Evolutionary conservation across 1,284 basidiomycete genomes (phyloP).

Genomic region (Pulveroboletus sp.): DNA sequence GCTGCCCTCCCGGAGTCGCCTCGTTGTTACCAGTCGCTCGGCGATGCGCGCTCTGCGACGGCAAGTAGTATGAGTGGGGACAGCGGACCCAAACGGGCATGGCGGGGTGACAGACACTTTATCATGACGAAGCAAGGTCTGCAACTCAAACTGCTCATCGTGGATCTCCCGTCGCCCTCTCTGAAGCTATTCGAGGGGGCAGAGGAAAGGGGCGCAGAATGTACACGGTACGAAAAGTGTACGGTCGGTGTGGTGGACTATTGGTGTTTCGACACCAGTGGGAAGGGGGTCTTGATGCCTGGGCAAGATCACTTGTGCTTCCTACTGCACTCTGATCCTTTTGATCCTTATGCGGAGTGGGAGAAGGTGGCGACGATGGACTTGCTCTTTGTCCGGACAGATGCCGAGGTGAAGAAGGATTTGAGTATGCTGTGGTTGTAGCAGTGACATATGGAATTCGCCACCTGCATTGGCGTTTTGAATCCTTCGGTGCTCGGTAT

Average conservation of each 20-base stretch:
- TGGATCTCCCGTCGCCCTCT: conserved; percentile 25
- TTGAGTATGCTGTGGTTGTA: conserved; percentile 31
- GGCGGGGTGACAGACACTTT: conserved; percentile 34
- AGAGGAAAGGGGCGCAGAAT: conserved; percentile 13
- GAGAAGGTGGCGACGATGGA: conserved; percentile 32
- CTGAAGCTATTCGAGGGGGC: conserved; percentile 23
- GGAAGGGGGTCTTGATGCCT: conserved; percentile 25
- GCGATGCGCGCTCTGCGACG: background rate
- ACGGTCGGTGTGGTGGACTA: conserved; percentile 35
- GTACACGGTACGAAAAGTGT: conserved; percentile 22
- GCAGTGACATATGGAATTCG: background rate
- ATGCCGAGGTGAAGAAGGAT: conserved; percentile 20
- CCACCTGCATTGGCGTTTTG: background rate
- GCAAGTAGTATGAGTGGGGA: background rate
- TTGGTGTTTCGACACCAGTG: conserved; percentile 36
- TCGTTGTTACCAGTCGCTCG: conserved; percentile 28
- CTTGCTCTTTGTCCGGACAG: conserved; percentile 28
- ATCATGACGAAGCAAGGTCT: conserved; percentile 37
- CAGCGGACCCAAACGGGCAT: conserved; percentile 5
- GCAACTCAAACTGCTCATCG: conserved; percentile 30
- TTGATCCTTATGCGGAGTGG: conserved; percentile 33
- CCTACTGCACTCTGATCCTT: conserved; percentile 32
- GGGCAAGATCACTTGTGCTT: conserved; percentile 34
- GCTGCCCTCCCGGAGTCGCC: conserved; percentile 34
- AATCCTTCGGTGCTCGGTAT: no score